A percentile compares a stretch with the other conserved stretches of the same genome.
phyloP scores from a whole-genome alignment of 352 stramenopile genomes.

The Phytopythium mirpurense region DNA sequence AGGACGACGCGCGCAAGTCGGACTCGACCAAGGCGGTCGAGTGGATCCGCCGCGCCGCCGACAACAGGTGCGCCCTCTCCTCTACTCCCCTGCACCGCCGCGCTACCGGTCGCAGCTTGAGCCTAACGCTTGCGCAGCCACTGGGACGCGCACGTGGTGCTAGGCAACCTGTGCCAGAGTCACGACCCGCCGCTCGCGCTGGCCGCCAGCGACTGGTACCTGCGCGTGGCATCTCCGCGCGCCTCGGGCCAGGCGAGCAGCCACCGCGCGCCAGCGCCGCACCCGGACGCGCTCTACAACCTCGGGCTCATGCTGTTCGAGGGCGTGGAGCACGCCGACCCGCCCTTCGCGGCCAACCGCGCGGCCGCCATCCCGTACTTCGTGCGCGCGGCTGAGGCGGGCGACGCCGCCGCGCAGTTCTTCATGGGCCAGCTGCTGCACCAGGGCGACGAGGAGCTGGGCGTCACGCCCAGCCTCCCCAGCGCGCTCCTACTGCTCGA shows the following conservation, averaged over 20 bases:
- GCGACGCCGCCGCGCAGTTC: constrained; percentile 76
- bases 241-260: constrained; percentile 12
- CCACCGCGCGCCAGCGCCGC: constrained; percentile 27
- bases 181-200: constrained; percentile 72
- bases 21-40: constrained; percentile 70
- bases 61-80: too few species aligned
- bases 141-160: constrained; percentile 70
- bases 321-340: constrained; percentile 64
- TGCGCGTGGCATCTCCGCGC: constrained; percentile 37
- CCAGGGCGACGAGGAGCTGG: constrained; percentile 64
- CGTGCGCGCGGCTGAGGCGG: constrained; percentile 64
- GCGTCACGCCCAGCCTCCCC: constrained; percentile 49
- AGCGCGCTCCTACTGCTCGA: constrained; percentile 78
- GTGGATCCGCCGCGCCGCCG: constrained; percentile 74
- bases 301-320: constrained; percentile 76
- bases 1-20: constrained; percentile 16
- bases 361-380: constrained; percentile 71
- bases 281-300: constrained; percentile 82
- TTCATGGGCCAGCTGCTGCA: constrained; percentile 84
- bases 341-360: constrained; percentile 54
- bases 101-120: too few species aligned
- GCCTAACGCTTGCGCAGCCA: constrained; percentile 26
- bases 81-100: too few species aligned
- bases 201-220: constrained; percentile 73
- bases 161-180: constrained; percentile 76